Base-by-base conservation (phyloP, 305 asterid genomes). In the Rubia tinctorum region DNA sequence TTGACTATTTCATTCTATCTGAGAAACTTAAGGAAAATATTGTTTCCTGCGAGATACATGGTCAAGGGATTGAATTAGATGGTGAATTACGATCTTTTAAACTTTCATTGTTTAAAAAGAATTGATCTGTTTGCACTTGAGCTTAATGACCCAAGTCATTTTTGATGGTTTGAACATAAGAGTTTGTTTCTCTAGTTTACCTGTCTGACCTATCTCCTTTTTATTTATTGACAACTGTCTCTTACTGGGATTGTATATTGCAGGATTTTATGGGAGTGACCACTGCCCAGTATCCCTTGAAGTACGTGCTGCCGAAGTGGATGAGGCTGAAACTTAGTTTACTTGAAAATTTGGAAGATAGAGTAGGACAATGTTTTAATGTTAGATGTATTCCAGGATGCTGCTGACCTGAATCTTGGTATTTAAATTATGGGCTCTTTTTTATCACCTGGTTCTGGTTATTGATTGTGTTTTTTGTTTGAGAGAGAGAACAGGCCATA, bases 201-300 rank as follows among this genome's bases (percentile, higher is more conserved):
- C n/a, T 30, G 34, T 30, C 34, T 30, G 34, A 30, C 8, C n/a
- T 2, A 12, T 40, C 8, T 7, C 14, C 55, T 49, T 15, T 49
- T 13, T 53, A 53, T 53, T 53, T 18, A 17, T 53, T 53, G 59
- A 53, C 10, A 18, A 6, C 18, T 9, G 55, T 42, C 47, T 66
- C 25, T 37, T 65, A 23, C 42, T 65, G 69, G 69, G 45, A 14
- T n/a, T n/a, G n/a, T n/a, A n/a, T 65, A 67, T 79, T 80, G 76
- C 88, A 91, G 98, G 97, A 77, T 95, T 95, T 80, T 95, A 85
- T 60, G 99, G 99, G 80, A 95, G 99, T 80, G 97, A 95, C 82
- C 99, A 95, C 79, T 88, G 98, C 81, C 99, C 99, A 8, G 94
- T 95, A 65, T 84, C 89, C 47, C 89, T 92, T 42, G 88, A 89